A percentile compares a stretch with the other conserved stretches of the same genome.
Evolutionary conservation across 306 rosid genomes (phyloP).

Genomic region (Gastrolobium bilobum): DNA sequence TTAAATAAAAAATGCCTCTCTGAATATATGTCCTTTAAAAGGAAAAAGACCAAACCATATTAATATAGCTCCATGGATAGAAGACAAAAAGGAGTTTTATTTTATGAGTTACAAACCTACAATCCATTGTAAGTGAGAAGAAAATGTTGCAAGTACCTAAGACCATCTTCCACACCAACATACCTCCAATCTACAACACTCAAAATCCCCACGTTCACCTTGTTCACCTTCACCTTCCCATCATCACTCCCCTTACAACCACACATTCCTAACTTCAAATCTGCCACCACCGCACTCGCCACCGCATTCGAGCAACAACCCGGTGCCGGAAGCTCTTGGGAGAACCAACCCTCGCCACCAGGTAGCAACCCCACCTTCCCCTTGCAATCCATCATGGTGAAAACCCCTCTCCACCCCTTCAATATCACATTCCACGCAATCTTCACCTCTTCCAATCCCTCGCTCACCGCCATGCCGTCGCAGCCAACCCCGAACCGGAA

Average conservation of each 20-base stretch:
- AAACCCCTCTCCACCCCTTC: conserved; percentile 72
- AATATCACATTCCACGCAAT: conserved; percentile 71
- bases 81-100: too few species aligned
- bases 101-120: neutral
- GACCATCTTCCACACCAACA: conserved; percentile 65
- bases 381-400: conserved; percentile 66
- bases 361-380: conserved; percentile 51
- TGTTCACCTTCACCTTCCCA: conserved; percentile 45
- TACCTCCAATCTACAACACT: conserved; percentile 71
- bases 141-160: conserved; percentile 74
- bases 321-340: conserved; percentile 66
- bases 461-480: neutral
- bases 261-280: conserved; percentile 59
- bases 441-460: conserved; percentile 55
- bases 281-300: conserved; percentile 65
- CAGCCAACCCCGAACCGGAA: conserved; percentile 53
- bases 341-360: conserved; percentile 65
- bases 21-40: too few species aligned
- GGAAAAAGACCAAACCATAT: too few species aligned
- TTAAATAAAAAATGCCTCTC: too few species aligned
- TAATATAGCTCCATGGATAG: too few species aligned
- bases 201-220: conserved; percentile 66
- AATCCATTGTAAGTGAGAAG: conserved; percentile 40
- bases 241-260: neutral
- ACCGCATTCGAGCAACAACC: conserved; percentile 59